These are phyloP conservation scores for Kalmusia sp. DNA, from an alignment of 2,329 filamentous ascomycete species.

Conservation along the genomic window DNA sequence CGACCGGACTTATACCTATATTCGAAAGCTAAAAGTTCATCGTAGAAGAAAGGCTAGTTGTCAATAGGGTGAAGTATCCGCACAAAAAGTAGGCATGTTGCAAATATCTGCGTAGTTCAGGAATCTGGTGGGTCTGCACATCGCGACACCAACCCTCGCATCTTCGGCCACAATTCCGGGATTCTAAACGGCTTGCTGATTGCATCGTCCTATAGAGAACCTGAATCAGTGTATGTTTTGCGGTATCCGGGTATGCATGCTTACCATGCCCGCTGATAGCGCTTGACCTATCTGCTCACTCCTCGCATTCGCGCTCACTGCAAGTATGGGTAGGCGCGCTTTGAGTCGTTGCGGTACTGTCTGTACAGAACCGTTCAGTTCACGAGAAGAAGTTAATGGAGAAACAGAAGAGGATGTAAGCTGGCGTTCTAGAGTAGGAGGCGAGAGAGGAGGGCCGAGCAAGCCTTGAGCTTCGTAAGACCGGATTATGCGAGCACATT, in stretches of 20 bases:
- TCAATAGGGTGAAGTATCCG: too few species aligned
- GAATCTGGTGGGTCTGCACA: background rate
- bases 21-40: too few species aligned
- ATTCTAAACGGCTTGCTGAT: conserved; percentile 14
- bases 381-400: background rate
- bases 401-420: conserved; percentile 3
- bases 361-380: background rate
- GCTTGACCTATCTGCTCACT: conserved; percentile 40
- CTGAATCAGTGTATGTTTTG: background rate
- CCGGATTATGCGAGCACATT: conserved; percentile 36
- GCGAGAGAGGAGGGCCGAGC: conserved; percentile 11
- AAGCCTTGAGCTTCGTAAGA: conserved; percentile 33
- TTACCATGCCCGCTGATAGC: conserved; percentile 41
- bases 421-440: background rate
- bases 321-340: conserved; percentile 35
- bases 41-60: too few species aligned
- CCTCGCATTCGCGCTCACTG: conserved; percentile 45
- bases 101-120: too few species aligned
- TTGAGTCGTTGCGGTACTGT: background rate
- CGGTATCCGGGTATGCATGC: background rate
- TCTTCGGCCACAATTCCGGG: conserved; percentile 13
- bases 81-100: too few species aligned
- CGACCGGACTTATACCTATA: too few species aligned
- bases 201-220: background rate
- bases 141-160: conserved; percentile 8